Evolutionary conservation across 2,329 filamentous ascomycete genomes (phyloP), one percentile per base, ranked within the genome.

Genomic region (Diaporthe sp.): DNA sequence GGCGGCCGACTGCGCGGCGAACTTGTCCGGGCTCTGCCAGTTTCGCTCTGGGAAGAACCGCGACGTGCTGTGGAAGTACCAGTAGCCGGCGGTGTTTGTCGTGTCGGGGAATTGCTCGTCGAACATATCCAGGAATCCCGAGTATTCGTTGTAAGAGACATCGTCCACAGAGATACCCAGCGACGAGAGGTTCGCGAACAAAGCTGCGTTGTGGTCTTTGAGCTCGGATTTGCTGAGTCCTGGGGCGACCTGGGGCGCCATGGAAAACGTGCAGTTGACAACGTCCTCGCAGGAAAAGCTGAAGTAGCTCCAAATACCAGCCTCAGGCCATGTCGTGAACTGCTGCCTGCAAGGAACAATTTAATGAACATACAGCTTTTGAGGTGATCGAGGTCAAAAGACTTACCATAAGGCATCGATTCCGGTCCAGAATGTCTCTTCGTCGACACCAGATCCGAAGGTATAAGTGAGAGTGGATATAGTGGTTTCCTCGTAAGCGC

Each of bases 101-200:
- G 80, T 80, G 13, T 80, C 70, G 39, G 78, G 80, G 74, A 81
- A 82, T 2, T 77, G 74, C n/a, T 72, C 75, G 19, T 73, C 58
- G 80, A 80, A 82, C 25, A 81, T 80, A 17, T 79, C 78, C n/a
- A 80, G 76, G 70, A 81, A 82, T 31, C 79, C 77, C 15, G 81
- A 77, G 28, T 79, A 79, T 28, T 80, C 77, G 25, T 70, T 77
- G 76, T 78, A 82, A 1, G 74, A 76, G 76, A 71, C 17, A 74
- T 75, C 77, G 77, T 77, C 53, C 77, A 82, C 80, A 4, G 80
- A 77, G 42, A 81, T 80, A 0, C 84, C 84, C 13, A 76, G 67
- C 2, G 46, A 82, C 1, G 81, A 81, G 22, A 94, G 39, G 19
- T 62, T 86, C 3, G 92, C 92, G 22, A 85, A 85, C 80, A 76